phyloP scores from a whole-genome alignment of 73 alveolate species.

The Paraurostyla sp. region DNA sequence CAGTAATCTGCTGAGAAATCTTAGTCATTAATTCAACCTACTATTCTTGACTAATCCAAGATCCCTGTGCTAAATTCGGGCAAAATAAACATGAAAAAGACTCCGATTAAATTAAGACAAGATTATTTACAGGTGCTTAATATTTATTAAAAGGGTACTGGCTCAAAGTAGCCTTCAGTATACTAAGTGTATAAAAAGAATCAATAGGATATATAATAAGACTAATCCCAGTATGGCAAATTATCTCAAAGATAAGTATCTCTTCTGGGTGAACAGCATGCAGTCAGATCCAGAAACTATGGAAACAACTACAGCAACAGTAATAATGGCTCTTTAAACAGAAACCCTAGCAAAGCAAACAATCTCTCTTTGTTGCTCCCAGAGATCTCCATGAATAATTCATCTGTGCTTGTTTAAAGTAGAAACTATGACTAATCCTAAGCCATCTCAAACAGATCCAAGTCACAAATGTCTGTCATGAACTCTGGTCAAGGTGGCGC shows the following conservation, averaged over 20 bases:
- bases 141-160: background rate
- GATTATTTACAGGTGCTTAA: background rate
- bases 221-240: background rate
- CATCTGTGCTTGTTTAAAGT: background rate
- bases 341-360: background rate
- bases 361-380: background rate
- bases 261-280: background rate
- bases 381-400: background rate
- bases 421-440: no score
- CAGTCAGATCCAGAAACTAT: background rate
- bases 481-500: no score
- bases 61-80: no score
- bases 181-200: conserved; percentile 31
- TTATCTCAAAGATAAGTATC: background rate
- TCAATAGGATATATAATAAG: background rate
- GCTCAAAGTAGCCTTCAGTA: conserved; percentile 8
- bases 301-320: background rate
- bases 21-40: no score
- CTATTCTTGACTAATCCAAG: no score
- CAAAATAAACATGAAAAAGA: background rate
- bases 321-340: background rate
- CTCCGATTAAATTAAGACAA: background rate
- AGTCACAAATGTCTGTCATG: no score
- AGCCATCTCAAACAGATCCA: background rate
- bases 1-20: no score